Base-by-base conservation (phyloP, 1,284 basidiomycete genomes). In the Leccinum pachyderme region DNA sequence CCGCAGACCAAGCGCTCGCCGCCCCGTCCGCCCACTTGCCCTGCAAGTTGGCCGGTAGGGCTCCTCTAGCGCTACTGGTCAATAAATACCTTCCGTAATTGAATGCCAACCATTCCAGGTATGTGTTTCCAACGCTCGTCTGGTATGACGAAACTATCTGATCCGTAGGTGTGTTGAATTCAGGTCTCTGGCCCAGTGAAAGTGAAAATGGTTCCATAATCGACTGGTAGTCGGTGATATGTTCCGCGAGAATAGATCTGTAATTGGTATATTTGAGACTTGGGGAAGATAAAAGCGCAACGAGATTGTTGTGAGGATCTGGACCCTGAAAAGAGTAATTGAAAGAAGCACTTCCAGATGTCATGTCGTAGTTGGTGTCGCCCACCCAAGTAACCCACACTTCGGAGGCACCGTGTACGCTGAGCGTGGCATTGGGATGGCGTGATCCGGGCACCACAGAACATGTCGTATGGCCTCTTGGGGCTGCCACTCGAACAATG, bases 81-180 rank as follows among this genome's bases (percentile, higher is more conserved):
- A 89, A 73, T 61, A 90, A 63, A 61, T 89, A 88, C 47, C 87
- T 73, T n/a, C 86, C 87, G 61, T 77, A 84, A 64, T 89, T 87
- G 69, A 90, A 89, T 51, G 83, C 53, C 31, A 90, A 53, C 86
- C 86, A 89, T 65, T 90, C 86, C 11, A 90, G 59, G 63, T 89
- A 89, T 18, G 78, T 63, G 59, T 89, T 80, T 5, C 86, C 86
- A 4, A 68, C 66, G 59, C 83, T 80, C 13, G 76, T 74, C 55
- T 73, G 61, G 61, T 90, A 90, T 48, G 73, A 72, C 2, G 69
- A 67, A 46, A 77, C 73, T 33, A 89, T 68, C 57, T 77, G 71
- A 61, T 87, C 80, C n/a, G 86, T 90, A 22, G 86, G 76, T 3
- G 69, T 76, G 31, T 66, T 59, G 25, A 84, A 62, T 56, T 84